Percentiles rank a stretch among this genome's conserved stretches.
These are phyloP conservation scores for Mucor racemosus DNA, from an alignment of 371 early-diverging fungal species.

Conservation along the genomic window DNA sequence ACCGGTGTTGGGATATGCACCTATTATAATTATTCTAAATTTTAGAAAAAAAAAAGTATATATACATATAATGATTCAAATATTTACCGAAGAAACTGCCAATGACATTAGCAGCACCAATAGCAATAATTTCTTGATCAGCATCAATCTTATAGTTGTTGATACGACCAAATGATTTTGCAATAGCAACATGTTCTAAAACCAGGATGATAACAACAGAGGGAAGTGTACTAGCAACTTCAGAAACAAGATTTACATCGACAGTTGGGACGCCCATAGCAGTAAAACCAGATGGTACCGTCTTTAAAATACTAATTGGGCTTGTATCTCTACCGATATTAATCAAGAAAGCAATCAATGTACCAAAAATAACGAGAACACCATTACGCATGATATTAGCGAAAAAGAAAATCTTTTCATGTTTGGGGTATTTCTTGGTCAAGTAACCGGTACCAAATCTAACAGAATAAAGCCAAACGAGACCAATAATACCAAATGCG, in stretches of 20 bases:
- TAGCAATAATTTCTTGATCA: slow-evolving; percentile 85
- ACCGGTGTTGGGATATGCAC: slow-evolving; percentile 86
- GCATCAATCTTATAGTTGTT: slow-evolving; percentile 58
- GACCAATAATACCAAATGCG: slow-evolving; percentile 49
- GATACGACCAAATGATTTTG: slow-evolving; percentile 72
- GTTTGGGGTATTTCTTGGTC: slow-evolving; percentile 36
- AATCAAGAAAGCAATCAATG: slow-evolving; percentile 43
- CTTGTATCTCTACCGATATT: slow-evolving; percentile 33
- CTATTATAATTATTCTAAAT: slow-evolving; percentile 16
- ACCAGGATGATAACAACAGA: slow-evolving; percentile 75
- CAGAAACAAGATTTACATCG: slow-evolving; percentile 38
- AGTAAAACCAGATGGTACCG: slow-evolving; percentile 72
- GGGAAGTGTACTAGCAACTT: slow-evolving; percentile 52
- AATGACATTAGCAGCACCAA: slow-evolving; percentile 80
- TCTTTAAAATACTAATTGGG: slow-evolving; percentile 61
- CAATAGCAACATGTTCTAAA: slow-evolving; percentile 84
- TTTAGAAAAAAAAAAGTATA: too few relatives aligned
- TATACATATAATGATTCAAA: not conserved
- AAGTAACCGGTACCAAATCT: slow-evolving; percentile 32
- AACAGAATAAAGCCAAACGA: slow-evolving; percentile 48
- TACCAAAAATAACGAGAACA: slow-evolving; percentile 49
- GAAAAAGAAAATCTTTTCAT: slow-evolving; percentile 44
- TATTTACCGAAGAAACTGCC: slow-evolving; percentile 77
- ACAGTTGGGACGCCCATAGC: slow-evolving; percentile 57
- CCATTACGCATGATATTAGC: slow-evolving; percentile 54